These are phyloP conservation scores for Coemansia sp. DNA, from an alignment of 192 early-diverging fungal genomes.

Conservation along the genomic window DNA sequence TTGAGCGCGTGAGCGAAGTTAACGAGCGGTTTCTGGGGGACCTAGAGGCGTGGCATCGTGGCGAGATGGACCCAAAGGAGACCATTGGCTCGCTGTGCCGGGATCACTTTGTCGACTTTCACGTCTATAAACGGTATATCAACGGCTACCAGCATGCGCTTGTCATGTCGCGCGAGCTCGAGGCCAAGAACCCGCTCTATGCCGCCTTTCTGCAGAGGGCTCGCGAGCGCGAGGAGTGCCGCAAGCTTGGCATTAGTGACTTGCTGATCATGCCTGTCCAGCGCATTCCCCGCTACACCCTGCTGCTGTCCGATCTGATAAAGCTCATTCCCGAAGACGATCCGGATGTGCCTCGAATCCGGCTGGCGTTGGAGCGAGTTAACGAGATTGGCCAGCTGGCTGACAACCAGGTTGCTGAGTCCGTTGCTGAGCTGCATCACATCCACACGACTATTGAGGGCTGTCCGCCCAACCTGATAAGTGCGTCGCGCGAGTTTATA, in stretches of 20 bases:
- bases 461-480: slow-evolving; percentile 57
- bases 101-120: slow-evolving; percentile 59
- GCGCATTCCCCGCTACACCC: slow-evolving; percentile 73
- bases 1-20: slow-evolving; percentile 56
- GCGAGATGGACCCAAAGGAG: slow-evolving; percentile 52
- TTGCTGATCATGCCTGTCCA: slow-evolving; percentile 79
- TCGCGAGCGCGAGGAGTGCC: slow-evolving; percentile 59
- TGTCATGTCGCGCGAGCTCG: slow-evolving; percentile 54
- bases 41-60: slow-evolving; percentile 40
- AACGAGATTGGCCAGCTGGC: slow-evolving; percentile 56
- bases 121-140: slow-evolving; percentile 64
- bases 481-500: slow-evolving; percentile 54
- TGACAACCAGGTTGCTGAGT: slow-evolving; percentile 53
- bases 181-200: slow-evolving; percentile 56
- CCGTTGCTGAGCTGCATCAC: slow-evolving; percentile 50
- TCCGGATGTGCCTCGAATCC: slow-evolving; percentile 39
- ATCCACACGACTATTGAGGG: slow-evolving; percentile 51
- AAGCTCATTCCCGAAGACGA: slow-evolving; percentile 40
- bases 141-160: slow-evolving; percentile 62
- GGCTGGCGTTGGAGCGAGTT: slow-evolving; percentile 45
- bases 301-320: slow-evolving; percentile 60
- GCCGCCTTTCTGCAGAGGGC: slow-evolving; percentile 53
- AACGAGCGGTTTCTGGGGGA: slow-evolving; percentile 59
- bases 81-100: slow-evolving; percentile 52
- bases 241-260: slow-evolving; percentile 66